Evolutionary conservation across 352 stramenopile species (phyloP).

Genomic region (Pythium brachiatum): DNA sequence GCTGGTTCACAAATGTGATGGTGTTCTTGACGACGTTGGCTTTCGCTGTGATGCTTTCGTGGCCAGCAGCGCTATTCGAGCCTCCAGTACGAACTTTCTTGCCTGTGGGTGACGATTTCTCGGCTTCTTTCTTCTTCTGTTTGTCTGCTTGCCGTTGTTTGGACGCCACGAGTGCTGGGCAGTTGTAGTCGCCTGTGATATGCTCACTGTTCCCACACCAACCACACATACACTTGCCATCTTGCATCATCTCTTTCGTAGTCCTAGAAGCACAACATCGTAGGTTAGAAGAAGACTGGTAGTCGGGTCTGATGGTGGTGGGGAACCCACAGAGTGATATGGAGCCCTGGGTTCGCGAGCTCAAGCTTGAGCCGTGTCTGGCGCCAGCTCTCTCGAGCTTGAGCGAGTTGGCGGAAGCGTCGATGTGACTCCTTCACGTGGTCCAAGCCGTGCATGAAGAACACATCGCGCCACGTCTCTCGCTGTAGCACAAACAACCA

Average conservation of each 20-base stretch:
- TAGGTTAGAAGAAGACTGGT: background rate
- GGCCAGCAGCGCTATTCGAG: background rate
- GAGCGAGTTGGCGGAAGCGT: slow-evolving; percentile 56
- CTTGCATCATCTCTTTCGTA: slow-evolving; percentile 82
- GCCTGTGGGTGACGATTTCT: slow-evolving; percentile 2
- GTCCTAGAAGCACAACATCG: slow-evolving; percentile 33
- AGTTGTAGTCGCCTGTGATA: slow-evolving; percentile 57
- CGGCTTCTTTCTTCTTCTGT: slow-evolving; percentile 37
- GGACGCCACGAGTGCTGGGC: slow-evolving; percentile 38
- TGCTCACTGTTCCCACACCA: slow-evolving; percentile 78
- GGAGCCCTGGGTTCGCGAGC: slow-evolving; percentile 59
- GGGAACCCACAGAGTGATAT: slow-evolving; percentile 64
- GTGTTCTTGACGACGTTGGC: slow-evolving; percentile 48
- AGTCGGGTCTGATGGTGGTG: background rate
- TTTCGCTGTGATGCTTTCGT: slow-evolving; percentile 33
- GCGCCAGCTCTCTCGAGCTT: slow-evolving; percentile 72
- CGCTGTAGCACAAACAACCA: slow-evolving; percentile 36
- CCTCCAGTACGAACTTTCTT: slow-evolving; percentile 11
- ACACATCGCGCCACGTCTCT: slow-evolving; percentile 79
- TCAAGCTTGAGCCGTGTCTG: slow-evolving; percentile 75
- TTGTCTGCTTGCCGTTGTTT: slow-evolving; percentile 63
- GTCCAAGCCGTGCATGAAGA: slow-evolving; percentile 71
- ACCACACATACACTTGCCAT: slow-evolving; percentile 75
- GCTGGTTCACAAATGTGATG: slow-evolving; percentile 35
- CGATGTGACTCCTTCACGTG: slow-evolving; percentile 55